Conservation (phyloP, 177 flowering plant species). For the Tripterygium wilfordii region DNA sequence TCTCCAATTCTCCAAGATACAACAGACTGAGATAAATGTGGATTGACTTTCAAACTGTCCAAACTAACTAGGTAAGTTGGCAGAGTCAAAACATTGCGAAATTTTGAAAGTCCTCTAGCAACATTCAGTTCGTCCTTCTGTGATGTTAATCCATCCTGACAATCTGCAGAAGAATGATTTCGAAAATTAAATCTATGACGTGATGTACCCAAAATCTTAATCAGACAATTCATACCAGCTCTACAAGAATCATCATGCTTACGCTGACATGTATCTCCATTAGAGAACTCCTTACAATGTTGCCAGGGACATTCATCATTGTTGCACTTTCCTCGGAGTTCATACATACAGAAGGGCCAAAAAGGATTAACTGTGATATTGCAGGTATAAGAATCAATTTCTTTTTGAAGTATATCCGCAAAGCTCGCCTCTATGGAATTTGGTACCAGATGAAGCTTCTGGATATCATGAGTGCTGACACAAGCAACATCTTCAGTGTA, state of each 20-base stretch:
- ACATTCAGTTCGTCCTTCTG: conserved; percentile 6
- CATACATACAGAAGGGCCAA: conserved; percentile 94
- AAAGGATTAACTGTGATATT: conserved; percentile 49
- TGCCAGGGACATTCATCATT: conserved; percentile 84
- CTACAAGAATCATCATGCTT: conserved; percentile 20
- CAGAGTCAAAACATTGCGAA: conserved; percentile 21
- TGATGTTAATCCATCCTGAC: conserved; percentile 6
- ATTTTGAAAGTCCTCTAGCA: conserved; percentile 14
- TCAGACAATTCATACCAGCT: conserved; percentile 31
- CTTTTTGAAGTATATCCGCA: conserved; percentile 14
- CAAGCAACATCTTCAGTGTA: conserved; percentile 15
- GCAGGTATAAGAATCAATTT: conserved; percentile 34
- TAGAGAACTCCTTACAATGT: conserved; percentile 46
- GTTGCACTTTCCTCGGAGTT: conserved; percentile 92
- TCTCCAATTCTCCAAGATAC: conserved; percentile 28
- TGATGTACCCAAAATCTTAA: background rate
- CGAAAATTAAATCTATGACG: background rate
- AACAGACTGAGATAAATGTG: conserved; percentile 27
- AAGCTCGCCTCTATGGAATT: conserved; percentile 10
- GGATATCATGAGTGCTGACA: conserved; percentile 11
- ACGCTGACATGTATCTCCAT: conserved; percentile 16
- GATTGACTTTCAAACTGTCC: conserved; percentile 45
- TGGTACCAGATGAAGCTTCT: conserved; percentile 3
- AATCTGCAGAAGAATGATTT: conserved; percentile 8
- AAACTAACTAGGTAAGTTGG: conserved; percentile 53